These are phyloP conservation scores for Rubia tinctorum DNA, from an alignment of 305 asterid species.

Conservation along the genomic window DNA sequence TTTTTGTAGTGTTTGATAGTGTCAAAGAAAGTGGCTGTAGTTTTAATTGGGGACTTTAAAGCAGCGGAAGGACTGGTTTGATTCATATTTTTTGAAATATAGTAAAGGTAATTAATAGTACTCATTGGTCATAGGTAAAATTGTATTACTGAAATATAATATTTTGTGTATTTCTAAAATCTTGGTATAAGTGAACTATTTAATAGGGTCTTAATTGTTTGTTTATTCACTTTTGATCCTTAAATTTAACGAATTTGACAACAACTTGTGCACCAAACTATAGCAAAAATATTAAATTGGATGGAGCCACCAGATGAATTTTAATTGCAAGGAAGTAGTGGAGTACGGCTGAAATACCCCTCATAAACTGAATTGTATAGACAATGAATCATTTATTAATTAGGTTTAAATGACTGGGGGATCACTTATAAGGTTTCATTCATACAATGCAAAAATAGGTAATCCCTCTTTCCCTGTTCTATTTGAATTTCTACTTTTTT, in stretches of 20 bases:
- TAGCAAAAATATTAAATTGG: neutral
- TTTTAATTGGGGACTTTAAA: slow-evolving; percentile 18
- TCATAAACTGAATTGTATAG: neutral
- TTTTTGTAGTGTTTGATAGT: slow-evolving; percentile 1
- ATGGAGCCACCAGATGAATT: neutral
- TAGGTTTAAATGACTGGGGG: neutral
- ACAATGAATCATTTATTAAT: too few species aligned
- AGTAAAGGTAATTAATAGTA: too few species aligned
- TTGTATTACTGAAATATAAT: too few species aligned
- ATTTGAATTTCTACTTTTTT: too few species aligned
- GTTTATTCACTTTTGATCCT: neutral
- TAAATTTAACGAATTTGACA: neutral
- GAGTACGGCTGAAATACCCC: too few species aligned
- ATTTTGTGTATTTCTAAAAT: too few species aligned
- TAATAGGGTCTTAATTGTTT: neutral
- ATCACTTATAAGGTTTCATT: neutral
- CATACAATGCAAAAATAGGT: too few species aligned
- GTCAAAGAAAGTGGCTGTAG: slow-evolving; percentile 24
- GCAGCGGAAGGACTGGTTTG: neutral
- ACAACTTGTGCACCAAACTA: neutral
- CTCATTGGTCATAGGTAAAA: too few species aligned
- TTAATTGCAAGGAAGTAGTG: too few species aligned
- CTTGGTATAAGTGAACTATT: too few species aligned
- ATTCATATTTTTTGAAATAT: too few species aligned
- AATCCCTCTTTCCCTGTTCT: too few species aligned